Conservation (phyloP, 1,284 basidiomycete species). For the Amylostereum areolatum region DNA sequence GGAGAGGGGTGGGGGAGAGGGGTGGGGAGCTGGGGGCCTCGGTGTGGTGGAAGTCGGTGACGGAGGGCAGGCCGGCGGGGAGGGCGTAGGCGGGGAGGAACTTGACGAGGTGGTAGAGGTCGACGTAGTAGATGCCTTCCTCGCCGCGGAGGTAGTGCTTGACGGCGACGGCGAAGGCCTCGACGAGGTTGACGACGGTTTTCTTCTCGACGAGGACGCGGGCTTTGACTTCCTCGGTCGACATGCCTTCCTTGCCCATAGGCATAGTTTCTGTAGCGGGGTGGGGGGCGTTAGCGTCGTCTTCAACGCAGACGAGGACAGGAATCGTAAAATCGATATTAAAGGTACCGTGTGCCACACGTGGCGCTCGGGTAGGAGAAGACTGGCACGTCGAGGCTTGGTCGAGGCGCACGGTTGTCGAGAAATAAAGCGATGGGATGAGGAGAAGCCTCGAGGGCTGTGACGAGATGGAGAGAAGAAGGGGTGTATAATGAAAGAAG, state of each 20-base stretch:
- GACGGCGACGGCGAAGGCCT: slow-evolving; percentile 45
- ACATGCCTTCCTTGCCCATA: slow-evolving; percentile 17
- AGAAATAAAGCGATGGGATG: background rate
- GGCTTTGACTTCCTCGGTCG: slow-evolving; percentile 34
- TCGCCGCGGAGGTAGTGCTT: slow-evolving; percentile 36
- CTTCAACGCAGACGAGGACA: background rate
- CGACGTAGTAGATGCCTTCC: slow-evolving; percentile 32
- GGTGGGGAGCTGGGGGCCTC: slow-evolving; percentile 10
- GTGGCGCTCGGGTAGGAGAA: slow-evolving; percentile 27
- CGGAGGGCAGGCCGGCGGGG: slow-evolving; percentile 47
- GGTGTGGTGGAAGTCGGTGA: slow-evolving; percentile 25
- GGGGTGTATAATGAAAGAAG: background rate
- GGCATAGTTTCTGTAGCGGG: slow-evolving; percentile 17
- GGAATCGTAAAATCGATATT: background rate
- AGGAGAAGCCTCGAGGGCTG: background rate
- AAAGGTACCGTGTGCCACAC: background rate
- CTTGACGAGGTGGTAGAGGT: slow-evolving; percentile 61
- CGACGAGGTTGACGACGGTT: slow-evolving; percentile 51
- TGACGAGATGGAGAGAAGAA: slow-evolving; percentile 1
- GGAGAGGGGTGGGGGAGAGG: slow-evolving; percentile 10
- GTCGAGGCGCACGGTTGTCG: background rate
- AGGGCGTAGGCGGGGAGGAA: slow-evolving; percentile 63
- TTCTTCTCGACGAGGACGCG: slow-evolving; percentile 65
- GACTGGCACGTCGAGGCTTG: background rate
- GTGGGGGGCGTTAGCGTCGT: background rate